These are phyloP conservation scores for Neurospora sp. DNA, from an alignment of 495 filamentous ascomycete genomes.

Conservation along the genomic window DNA sequence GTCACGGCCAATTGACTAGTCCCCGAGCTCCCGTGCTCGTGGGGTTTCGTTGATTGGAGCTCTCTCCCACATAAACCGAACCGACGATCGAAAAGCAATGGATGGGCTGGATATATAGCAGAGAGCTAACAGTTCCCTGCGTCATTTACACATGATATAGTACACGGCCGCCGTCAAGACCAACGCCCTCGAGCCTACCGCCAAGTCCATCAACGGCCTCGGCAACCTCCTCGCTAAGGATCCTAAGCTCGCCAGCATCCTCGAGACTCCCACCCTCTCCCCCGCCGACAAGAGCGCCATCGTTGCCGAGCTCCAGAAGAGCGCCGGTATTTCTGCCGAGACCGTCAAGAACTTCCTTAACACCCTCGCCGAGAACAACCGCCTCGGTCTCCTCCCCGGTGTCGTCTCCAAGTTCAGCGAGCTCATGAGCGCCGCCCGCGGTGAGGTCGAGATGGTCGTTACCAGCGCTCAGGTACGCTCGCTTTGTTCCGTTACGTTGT, in stretches of 20 bases:
- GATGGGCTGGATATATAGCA: neutral
- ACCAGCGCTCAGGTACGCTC: constrained; percentile 75
- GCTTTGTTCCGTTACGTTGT: neutral
- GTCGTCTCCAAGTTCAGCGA: constrained; percentile 79
- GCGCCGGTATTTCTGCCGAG: constrained; percentile 56
- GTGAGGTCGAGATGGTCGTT: constrained; percentile 86
- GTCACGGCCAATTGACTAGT: constrained; percentile 8
- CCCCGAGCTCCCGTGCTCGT: neutral
- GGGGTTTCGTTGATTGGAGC: neutral
- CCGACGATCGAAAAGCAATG: neutral
- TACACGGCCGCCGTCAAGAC: constrained; percentile 92
- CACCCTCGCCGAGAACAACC: constrained; percentile 91
- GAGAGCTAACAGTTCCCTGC: constrained; percentile 17
- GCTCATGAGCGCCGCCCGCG: constrained; percentile 79
- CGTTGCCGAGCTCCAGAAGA: constrained; percentile 73
- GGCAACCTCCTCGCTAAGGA: constrained; percentile 66
- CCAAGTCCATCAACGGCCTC: constrained; percentile 64
- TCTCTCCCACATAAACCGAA: neutral
- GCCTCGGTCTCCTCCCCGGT: constrained; percentile 67
- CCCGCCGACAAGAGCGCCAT: constrained; percentile 72
- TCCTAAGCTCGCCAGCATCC: constrained; percentile 61
- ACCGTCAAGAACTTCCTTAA: constrained; percentile 88
- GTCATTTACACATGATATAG: constrained; percentile 38
- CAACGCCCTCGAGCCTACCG: constrained; percentile 67
- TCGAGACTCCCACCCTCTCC: constrained; percentile 70